phyloP scores from a whole-genome alignment of 192 early-diverging fungal genomes.

The Coemansia umbellata region DNA sequence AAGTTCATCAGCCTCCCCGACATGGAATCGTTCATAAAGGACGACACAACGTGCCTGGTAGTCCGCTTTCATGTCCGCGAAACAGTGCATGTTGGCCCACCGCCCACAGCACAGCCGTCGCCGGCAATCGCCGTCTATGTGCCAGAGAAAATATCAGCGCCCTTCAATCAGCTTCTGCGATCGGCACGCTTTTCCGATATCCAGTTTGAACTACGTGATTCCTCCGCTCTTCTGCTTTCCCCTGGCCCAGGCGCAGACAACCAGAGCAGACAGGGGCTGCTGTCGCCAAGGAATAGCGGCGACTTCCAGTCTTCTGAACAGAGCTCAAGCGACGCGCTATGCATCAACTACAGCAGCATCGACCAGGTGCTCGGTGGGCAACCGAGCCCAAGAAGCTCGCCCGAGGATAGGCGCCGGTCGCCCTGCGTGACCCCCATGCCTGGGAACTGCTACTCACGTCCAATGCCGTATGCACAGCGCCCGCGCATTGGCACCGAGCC shows the following conservation, averaged over 20 bases:
- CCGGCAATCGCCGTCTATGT: constrained; percentile 41
- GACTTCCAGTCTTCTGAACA: constrained; percentile 8
- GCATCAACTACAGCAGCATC: constrained; percentile 15
- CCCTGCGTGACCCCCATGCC: constrained; percentile 45
- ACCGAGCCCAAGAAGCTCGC: constrained; percentile 15
- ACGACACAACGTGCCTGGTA: constrained; percentile 41
- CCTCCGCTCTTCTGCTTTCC: constrained; percentile 32
- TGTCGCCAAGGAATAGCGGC: constrained; percentile 25
- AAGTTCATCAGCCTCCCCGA: constrained; percentile 34
- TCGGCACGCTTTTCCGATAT: constrained; percentile 49
- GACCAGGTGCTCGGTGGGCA: constrained; percentile 6
- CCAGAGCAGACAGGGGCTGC: constrained; percentile 8
- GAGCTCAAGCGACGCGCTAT: constrained; percentile 11
- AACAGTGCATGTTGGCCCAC: constrained; percentile 20
- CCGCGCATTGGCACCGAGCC: constrained; percentile 12
- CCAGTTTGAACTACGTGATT: constrained; percentile 45
- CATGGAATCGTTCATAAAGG: constrained; percentile 29
- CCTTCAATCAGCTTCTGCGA: constrained; percentile 45
- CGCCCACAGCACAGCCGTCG: constrained; percentile 29
- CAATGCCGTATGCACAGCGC: constrained; percentile 30
- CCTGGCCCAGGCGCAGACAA: constrained; percentile 20
- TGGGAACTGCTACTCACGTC: constrained; percentile 24
- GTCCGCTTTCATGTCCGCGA: constrained; percentile 47
- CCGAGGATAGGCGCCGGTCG: constrained; percentile 4
- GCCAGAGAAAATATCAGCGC: constrained; percentile 42